Evolutionary conservation across 163 green algal species (phyloP).

Genomic region (Scenedesmus sp.): DNA sequence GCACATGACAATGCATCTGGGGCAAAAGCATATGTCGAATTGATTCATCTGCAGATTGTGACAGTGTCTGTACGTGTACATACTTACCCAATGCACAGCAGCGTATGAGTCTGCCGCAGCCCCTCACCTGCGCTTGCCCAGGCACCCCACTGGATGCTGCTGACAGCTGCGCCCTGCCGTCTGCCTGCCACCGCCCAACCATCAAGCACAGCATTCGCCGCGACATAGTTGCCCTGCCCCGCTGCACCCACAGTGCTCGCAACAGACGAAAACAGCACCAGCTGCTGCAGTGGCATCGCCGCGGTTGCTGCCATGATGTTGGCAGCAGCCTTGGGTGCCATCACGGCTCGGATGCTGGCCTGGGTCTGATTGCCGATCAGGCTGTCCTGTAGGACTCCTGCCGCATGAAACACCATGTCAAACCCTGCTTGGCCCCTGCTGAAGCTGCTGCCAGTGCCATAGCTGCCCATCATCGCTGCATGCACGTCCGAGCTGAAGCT

Average conservation of each 20-base stretch:
- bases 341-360: conserved; percentile 50
- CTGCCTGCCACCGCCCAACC: conserved; percentile 21
- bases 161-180: conserved; percentile 9
- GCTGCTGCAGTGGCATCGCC: conserved; percentile 53
- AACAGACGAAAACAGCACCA: conserved; percentile 90
- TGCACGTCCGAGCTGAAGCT: conserved; percentile 15
- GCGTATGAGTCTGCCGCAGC: not conserved
- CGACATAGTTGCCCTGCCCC: conserved; percentile 92
- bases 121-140: conserved; percentile 69
- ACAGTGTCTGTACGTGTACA: not conserved
- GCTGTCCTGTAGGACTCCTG: conserved; percentile 74
- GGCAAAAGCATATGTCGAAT: too few species aligned
- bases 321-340: conserved; percentile 70
- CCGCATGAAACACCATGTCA: conserved; percentile 76
- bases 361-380: conserved; percentile 58
- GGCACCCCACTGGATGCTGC: conserved; percentile 87
- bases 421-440: not conserved
- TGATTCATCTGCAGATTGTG: too few species aligned
- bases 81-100: too few species aligned
- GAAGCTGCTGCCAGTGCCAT: not conserved
- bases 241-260: conserved; percentile 83
- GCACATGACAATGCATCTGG: too few species aligned
- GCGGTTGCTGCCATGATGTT: not conserved
- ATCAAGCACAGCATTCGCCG: conserved; percentile 88
- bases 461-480: not conserved